Base-by-base conservation (phyloP, 2,329 filamentous ascomycete genomes). In the Cryphonectria naterciae region DNA sequence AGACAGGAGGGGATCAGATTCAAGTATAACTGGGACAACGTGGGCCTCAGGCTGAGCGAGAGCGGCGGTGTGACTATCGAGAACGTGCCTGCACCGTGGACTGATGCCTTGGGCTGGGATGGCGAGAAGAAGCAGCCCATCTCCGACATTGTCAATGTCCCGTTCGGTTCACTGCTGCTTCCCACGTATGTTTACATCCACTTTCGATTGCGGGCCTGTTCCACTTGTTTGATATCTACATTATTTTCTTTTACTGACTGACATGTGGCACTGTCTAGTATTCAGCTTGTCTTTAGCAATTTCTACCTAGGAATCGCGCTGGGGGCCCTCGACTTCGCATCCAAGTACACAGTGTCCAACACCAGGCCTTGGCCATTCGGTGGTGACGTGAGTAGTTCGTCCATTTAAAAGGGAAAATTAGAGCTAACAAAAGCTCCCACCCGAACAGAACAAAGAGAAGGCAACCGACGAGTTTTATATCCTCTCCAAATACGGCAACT, bases 271-370 rank as follows among this genome's bases (percentile, higher is more conserved):
- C 13, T 5, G 2, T n/a, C 0, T 43, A 86, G 83, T 0, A 90
- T 91, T 71, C 89, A 91, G 76, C 83, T 91, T 0, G 86, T 90
- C n/a, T 91, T 91, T 78, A 84, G 83, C 76, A 91, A 91, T 77
- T 89, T 91, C 75, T 91, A 91, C 76, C 80, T 91, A 1, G 89
- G 89, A 2, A 91, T 91, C 72, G 86, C 88, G 0, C 82, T 85
- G 60, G 89, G 89, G 0, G 86, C 88, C 0, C 80, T 91, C 0
- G 80, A 85, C 10, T 84, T 83, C 60, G 88, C 88, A 0, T 78
- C 84, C 0, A 83, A 83, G 37, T 92, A 91, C 73, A 92, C 89
- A 0, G 79, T 78, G 2, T 84, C 83, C 35, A 80, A 80, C 32
- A 92, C 90, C 0, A 84, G 89, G 0, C 81, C 89, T 0, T 92